These are phyloP conservation scores for Sicyos baderoa DNA, from an alignment of 306 rosid genomes.

Conservation along the genomic window DNA sequence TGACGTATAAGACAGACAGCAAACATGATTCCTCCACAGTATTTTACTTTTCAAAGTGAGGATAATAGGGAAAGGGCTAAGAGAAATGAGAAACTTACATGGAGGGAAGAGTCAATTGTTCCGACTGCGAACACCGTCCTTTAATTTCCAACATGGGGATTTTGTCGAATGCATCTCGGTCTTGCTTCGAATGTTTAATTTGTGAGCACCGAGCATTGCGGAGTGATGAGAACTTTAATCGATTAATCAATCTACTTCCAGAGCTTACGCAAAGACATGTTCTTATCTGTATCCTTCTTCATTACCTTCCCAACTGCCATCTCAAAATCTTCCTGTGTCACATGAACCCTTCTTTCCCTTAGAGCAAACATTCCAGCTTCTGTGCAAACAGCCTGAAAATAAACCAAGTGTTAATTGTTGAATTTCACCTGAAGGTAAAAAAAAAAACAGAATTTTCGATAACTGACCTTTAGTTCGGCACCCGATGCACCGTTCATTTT, in stretches of 20 bases:
- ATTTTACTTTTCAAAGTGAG: constrained; percentile 1
- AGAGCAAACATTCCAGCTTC: constrained; percentile 99
- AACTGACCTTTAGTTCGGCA: constrained; percentile 83
- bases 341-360: constrained; percentile 94
- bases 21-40: background rate
- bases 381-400: constrained; percentile 88
- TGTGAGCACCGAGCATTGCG: background rate
- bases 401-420: background rate
- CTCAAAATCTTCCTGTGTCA: constrained; percentile 95
- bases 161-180: background rate
- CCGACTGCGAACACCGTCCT: background rate
- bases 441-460: background rate
- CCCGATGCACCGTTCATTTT: constrained; percentile 99
- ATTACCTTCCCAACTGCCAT: constrained; percentile 99
- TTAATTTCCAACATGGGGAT: background rate
- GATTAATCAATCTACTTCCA: constrained; percentile 53
- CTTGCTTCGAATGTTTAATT: background rate
- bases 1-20: background rate
- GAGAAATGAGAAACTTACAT: constrained; percentile 5
- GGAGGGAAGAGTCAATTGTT: background rate
- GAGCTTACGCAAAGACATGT: constrained; percentile 90
- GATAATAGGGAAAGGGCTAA: background rate
- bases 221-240: background rate
- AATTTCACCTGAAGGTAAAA: background rate
- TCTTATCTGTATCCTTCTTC: constrained; percentile 94